These are phyloP conservation scores for Termitomyces sp. DNA, from an alignment of 1,284 basidiomycete species.

Conservation along the genomic window DNA sequence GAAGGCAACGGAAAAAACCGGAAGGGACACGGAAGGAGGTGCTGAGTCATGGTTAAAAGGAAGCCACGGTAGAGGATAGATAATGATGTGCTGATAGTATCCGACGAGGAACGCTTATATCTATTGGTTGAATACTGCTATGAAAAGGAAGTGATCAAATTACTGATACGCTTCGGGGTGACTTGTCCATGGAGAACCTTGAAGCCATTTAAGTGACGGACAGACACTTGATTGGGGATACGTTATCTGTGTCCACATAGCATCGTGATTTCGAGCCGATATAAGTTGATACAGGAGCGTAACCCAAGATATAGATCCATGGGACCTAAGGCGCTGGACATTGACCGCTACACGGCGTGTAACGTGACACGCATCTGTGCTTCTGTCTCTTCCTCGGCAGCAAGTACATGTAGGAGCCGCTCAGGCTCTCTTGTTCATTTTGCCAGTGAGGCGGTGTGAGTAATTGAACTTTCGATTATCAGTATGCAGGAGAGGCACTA, in stretches of 20 bases:
- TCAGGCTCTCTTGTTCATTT: not conserved
- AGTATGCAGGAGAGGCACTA: too few species aligned
- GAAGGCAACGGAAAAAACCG: slow-evolving; percentile 53
- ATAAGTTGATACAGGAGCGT: slow-evolving; percentile 51
- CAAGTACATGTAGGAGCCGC: not conserved
- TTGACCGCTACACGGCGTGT: slow-evolving; percentile 25
- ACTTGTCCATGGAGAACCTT: slow-evolving; percentile 65
- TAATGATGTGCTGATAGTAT: slow-evolving; percentile 41
- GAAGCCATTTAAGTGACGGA: slow-evolving; percentile 58
- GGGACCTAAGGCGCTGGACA: slow-evolving; percentile 30
- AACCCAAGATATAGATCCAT: slow-evolving; percentile 68
- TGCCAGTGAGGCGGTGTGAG: not conserved
- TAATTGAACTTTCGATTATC: not conserved
- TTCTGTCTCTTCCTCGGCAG: not conserved
- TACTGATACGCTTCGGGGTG: slow-evolving; percentile 56
- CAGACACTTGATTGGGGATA: slow-evolving; percentile 66
- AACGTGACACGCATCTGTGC: not conserved
- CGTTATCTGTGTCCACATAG: slow-evolving; percentile 59
- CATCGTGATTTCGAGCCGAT: slow-evolving; percentile 55
- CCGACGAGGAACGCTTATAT: slow-evolving; percentile 32
- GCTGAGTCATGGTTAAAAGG: slow-evolving; percentile 45
- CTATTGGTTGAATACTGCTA: slow-evolving; percentile 2
- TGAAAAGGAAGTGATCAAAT: not conserved
- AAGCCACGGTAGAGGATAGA: slow-evolving; percentile 37
- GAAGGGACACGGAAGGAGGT: slow-evolving; percentile 52